A percentile compares a stretch with the other conserved stretches of the same genome.
Conservation (phyloP, 2,329 filamentous ascomycete genomes). For the Pseudocercospora fijiensis region DNA sequence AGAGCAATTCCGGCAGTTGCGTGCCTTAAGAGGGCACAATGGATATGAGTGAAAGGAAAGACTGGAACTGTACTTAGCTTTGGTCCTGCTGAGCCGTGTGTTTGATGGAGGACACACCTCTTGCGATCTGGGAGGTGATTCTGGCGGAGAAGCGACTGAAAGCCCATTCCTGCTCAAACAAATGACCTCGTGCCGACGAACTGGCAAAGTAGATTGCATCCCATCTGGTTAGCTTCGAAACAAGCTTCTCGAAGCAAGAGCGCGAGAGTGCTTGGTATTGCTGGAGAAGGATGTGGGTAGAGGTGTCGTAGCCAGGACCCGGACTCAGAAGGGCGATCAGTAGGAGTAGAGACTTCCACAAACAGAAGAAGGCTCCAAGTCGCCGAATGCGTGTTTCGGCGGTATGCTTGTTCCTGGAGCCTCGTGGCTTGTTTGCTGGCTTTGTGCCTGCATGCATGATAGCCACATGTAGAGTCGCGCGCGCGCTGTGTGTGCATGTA, state of each 20-base stretch:
- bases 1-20: slow-evolving; percentile 62
- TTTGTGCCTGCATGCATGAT: slow-evolving; percentile 3
- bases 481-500: background rate
- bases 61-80: slow-evolving; percentile 35
- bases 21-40: slow-evolving; percentile 34
- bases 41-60: slow-evolving; percentile 22
- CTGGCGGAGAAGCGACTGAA: slow-evolving; percentile 63
- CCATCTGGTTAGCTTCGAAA: slow-evolving; percentile 68
- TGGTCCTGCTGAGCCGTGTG: background rate
- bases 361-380: slow-evolving; percentile 47
- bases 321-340: slow-evolving; percentile 58
- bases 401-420: background rate
- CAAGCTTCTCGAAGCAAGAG: slow-evolving; percentile 41
- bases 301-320: slow-evolving; percentile 74
- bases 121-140: slow-evolving; percentile 44
- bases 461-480: background rate
- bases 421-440: background rate
- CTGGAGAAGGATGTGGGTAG: slow-evolving; percentile 56
- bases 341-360: slow-evolving; percentile 69
- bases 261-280: slow-evolving; percentile 13
- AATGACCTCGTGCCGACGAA: slow-evolving; percentile 61
- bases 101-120: slow-evolving; percentile 41
- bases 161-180: slow-evolving; percentile 78
- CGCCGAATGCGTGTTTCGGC: slow-evolving; percentile 15
- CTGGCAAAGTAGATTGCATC: slow-evolving; percentile 76